A percentile compares a stretch with the other conserved stretches of the same genome.
Conservation (phyloP, 306 rosid genomes). For the Neltuma alba region DNA sequence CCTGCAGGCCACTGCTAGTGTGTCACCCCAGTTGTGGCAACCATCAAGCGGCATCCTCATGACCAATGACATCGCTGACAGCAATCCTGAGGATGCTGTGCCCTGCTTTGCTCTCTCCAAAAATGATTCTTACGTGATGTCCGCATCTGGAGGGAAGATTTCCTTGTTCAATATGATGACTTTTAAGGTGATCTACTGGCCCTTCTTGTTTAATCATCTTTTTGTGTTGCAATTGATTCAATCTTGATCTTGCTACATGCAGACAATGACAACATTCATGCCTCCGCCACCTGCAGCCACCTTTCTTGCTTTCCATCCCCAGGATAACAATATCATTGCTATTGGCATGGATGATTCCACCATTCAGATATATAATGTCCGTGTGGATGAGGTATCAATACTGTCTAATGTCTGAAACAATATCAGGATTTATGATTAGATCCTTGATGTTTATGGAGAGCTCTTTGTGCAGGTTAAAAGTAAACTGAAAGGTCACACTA, state of each 20-base stretch:
- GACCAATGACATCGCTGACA: conserved; percentile 81
- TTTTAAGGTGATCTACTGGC: conserved; percentile 66
- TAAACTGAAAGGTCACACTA: conserved; percentile 96
- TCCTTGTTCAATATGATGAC: conserved; percentile 99
- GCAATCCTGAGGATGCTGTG: conserved; percentile 83
- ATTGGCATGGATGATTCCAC: conserved; percentile 99
- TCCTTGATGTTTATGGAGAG: conserved; percentile 27
- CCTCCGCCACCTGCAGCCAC: conserved; percentile 99
- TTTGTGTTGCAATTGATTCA: conserved; percentile 35
- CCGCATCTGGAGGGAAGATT: conserved; percentile 97
- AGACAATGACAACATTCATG: conserved; percentile 99
- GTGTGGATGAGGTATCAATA: conserved; percentile 84
- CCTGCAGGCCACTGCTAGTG: conserved; percentile 85
- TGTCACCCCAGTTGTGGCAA: conserved; percentile 90
- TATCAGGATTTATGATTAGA: conserved; percentile 18
- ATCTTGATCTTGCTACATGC: conserved; percentile 40
- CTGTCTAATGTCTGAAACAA: conserved; percentile 10
- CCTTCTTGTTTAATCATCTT: conserved; percentile 6
- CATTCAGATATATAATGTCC: conserved; percentile 93
- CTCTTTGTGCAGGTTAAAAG: conserved; percentile 80
- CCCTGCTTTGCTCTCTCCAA: conserved; percentile 95
- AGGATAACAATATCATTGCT: conserved; percentile 94
- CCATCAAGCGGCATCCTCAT: conserved; percentile 95
- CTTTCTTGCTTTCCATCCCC: conserved; percentile 97
- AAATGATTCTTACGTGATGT: conserved; percentile 95